phyloP scores from a whole-genome alignment of 2,329 filamentous ascomycete species.

The Claviceps sp. region DNA sequence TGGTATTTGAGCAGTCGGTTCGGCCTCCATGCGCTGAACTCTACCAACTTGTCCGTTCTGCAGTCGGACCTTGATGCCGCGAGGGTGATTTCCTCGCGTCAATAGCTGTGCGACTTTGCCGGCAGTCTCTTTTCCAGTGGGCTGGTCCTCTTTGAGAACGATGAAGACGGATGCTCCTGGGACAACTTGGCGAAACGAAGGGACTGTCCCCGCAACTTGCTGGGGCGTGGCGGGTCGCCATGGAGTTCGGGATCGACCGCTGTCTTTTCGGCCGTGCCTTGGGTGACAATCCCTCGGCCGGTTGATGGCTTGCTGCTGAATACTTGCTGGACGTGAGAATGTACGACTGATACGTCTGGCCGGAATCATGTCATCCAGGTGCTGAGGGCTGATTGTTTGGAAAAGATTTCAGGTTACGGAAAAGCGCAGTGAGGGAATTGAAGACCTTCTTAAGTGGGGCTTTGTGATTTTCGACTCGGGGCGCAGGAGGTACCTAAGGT shows the following conservation, averaged over 20 bases:
- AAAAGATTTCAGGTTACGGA: neutral
- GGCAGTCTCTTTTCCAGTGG: constrained; percentile 55
- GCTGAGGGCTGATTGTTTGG: neutral
- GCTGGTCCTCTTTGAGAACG: constrained; percentile 63
- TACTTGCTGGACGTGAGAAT: too few relatives aligned
- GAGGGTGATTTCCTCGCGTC: constrained; percentile 60
- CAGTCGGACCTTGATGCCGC: constrained; percentile 67
- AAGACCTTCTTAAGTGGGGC: neutral
- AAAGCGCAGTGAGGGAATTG: neutral
- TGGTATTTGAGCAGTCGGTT: constrained; percentile 1
- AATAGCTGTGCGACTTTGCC: constrained; percentile 55
- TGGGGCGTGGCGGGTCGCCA: constrained; percentile 17
- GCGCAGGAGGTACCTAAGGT: too few relatives aligned
- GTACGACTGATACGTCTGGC: neutral
- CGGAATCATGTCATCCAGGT: neutral
- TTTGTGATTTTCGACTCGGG: neutral
- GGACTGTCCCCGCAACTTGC: constrained; percentile 27
- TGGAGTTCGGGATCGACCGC: constrained; percentile 1
- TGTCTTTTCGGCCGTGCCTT: constrained; percentile 6
- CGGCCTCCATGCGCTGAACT: constrained; percentile 47
- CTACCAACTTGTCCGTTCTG: constrained; percentile 58
- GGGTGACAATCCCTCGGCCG: constrained; percentile 20
- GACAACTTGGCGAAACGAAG: constrained; percentile 37
- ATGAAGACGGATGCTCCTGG: constrained; percentile 56
- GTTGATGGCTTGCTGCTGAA: constrained; percentile 25